Conservation (phyloP, 371 early-diverging fungal genomes). For the Lichtheimia hyalospora region DNA sequence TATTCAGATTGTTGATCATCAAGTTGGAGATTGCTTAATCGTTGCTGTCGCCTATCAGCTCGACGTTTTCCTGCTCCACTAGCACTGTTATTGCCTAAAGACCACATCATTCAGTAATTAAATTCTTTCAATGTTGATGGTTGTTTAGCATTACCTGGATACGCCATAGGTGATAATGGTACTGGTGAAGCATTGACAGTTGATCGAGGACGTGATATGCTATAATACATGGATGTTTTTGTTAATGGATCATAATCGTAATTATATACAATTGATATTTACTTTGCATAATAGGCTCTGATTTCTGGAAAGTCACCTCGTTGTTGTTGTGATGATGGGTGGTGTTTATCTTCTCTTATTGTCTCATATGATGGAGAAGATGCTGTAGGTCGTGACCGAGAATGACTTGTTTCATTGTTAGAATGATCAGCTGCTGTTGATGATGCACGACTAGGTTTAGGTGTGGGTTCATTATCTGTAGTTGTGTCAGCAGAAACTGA, state of each 20-base stretch:
- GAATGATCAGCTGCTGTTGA: too few species aligned
- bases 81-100: too few species aligned
- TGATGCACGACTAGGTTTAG: too few species aligned
- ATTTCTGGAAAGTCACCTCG: slow-evolving; percentile 37
- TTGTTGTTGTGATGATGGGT: neutral
- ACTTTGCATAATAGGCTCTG: slow-evolving; percentile 46
- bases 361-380: too few species aligned
- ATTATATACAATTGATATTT: slow-evolving; percentile 1
- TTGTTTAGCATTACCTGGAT: neutral
- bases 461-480: neutral
- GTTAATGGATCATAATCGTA: too few species aligned
- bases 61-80: slow-evolving; percentile 2
- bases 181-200: neutral
- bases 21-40: slow-evolving; percentile 1
- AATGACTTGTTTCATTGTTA: too few species aligned
- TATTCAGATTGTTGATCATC: slow-evolving; percentile 7
- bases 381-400: too few species aligned
- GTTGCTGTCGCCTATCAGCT: slow-evolving; percentile 3
- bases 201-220: slow-evolving; percentile 7
- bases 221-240: neutral
- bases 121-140: neutral
- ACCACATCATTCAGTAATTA: neutral
- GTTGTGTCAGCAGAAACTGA: neutral
- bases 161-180: slow-evolving; percentile 1
- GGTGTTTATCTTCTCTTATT: too few species aligned